A percentile compares a stretch with the other conserved stretches of the same genome.
Evolutionary conservation across 345 rosid genomes (phyloP).

Genomic region (Turritis glabra): DNA sequence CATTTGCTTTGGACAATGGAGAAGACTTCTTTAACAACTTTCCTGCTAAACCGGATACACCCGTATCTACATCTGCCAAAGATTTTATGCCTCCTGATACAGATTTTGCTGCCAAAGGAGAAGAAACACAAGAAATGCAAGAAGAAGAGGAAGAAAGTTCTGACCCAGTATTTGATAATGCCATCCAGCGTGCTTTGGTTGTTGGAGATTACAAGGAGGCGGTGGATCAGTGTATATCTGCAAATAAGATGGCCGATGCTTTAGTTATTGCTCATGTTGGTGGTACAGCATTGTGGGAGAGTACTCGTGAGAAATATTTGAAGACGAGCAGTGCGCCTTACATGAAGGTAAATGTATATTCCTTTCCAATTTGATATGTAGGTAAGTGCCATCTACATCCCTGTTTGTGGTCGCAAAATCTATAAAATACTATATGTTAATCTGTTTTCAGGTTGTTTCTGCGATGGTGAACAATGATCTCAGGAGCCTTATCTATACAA

Average conservation of each 20-base stretch:
- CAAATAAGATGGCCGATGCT: slow-evolving; percentile 93
- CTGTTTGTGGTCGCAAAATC: slow-evolving; percentile 18
- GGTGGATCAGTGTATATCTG: slow-evolving; percentile 80
- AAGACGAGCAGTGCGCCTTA: slow-evolving; percentile 77
- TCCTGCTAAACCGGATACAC: slow-evolving; percentile 85
- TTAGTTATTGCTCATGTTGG: slow-evolving; percentile 96
- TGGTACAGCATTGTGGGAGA: slow-evolving; percentile 87
- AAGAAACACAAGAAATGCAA: slow-evolving; percentile 48
- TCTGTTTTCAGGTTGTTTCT: slow-evolving; percentile 71
- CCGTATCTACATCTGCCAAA: slow-evolving; percentile 51
- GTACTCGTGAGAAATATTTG: slow-evolving; percentile 81
- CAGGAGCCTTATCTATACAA: slow-evolving; percentile 64
- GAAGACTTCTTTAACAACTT: slow-evolving; percentile 97
- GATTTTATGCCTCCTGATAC: slow-evolving; percentile 43
- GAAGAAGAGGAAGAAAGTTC: slow-evolving; percentile 61
- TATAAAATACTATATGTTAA: slow-evolving; percentile 12
- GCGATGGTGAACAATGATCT: slow-evolving; percentile 97
- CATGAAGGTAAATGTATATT: slow-evolving; percentile 56
- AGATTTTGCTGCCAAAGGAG: slow-evolving; percentile 40
- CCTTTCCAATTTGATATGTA: slow-evolving; percentile 5
- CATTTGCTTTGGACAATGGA: slow-evolving; percentile 77
- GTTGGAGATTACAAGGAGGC: slow-evolving; percentile 96
- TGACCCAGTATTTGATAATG: slow-evolving; percentile 80
- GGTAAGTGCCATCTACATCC: slow-evolving; percentile 9
- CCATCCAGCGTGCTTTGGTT: slow-evolving; percentile 85